Evolutionary conservation across 306 rosid species (phyloP), one percentile per base, ranked within the genome.

Genomic region (Quercus dentata): DNA sequence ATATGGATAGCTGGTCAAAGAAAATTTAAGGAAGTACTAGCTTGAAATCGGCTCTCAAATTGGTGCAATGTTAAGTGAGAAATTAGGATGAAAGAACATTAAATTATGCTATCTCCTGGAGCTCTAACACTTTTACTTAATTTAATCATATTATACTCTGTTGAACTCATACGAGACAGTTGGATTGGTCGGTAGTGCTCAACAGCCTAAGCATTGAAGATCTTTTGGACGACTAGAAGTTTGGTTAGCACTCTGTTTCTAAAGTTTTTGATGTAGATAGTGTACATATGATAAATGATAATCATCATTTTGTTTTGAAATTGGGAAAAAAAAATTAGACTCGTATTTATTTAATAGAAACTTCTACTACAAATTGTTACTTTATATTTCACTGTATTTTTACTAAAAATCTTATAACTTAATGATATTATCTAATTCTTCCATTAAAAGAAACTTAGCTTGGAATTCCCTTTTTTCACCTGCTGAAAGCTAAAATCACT

Each of bases 141-240:
- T 41, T 41, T 38, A 49, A 12, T 49, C 54, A 3, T 74, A 55
- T 82, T 80, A 74, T 81, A 25, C 11, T 49, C 31, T 69, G 81
- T 31, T 79, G 51, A 81, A 81, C 79, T 76, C 61, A 74, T 77
- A 67, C 78, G 76, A 73, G 79, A 80, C 79, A 79, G 74, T 75
- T 68, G 18, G 58, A 72, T 75, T 79, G 88, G 91, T 82, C 83
- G 87, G 89, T 58, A 84, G 89, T 90, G 94, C 86, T n/a, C 12
- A 46, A 83, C 92, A 78, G 70, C 89, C 85, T 78, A 84, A 81
- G 59, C 63, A 31, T 51, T 58, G 68, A 81, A 78, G 65, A 25
- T 80, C 31, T 57, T 57, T 74, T 75, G 69, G 71, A 63, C 76
- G 82, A 83, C 91, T 76, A 78, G 19, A 78, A 83, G 85, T 88